Conservation (phyloP, 2,329 filamentous ascomycete species). For the Xylogone sp. region DNA sequence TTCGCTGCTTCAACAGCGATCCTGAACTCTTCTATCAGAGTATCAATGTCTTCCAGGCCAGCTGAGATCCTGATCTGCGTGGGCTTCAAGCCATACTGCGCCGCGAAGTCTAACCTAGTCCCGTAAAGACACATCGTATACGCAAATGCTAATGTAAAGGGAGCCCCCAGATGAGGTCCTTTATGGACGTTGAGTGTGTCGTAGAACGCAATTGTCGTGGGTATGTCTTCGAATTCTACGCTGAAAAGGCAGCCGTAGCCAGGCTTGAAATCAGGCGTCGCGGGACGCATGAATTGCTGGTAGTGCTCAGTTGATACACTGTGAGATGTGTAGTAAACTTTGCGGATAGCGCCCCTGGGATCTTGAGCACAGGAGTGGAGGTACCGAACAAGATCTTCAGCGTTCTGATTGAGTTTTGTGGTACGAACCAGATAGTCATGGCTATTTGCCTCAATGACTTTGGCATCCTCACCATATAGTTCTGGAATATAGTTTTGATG, state of each 20-base stretch:
- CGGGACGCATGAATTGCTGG: conserved; percentile 13
- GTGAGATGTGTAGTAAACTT: conserved; percentile 39
- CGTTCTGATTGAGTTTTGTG: conserved; percentile 39
- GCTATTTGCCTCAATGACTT: conserved; percentile 41
- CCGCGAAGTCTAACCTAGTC: conserved; percentile 33
- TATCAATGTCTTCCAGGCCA: conserved; percentile 37
- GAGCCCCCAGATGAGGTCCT: conserved; percentile 48
- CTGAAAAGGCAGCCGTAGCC: conserved; percentile 51
- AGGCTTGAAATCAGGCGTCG: conserved; percentile 39
- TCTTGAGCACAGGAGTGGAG: conserved; percentile 25
- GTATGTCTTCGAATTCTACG: conserved; percentile 40
- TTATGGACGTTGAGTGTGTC: conserved; percentile 42
- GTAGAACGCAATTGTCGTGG: conserved; percentile 41
- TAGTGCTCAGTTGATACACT: conserved; percentile 13
- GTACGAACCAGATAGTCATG: conserved; percentile 38
- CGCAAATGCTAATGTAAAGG: conserved; percentile 42
- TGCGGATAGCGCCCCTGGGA: conserved; percentile 23
- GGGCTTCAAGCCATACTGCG: conserved; percentile 34
- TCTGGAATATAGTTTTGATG: conserved; percentile 36
- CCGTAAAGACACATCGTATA: conserved; percentile 44
- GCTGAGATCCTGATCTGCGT: conserved; percentile 43
- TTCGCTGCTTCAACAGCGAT: conserved; percentile 12
- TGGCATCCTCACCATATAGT: conserved; percentile 43
- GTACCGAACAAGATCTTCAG: conserved; percentile 33
- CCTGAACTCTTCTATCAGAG: conserved; percentile 16